Conservation (phyloP, 1,284 basidiomycete species). For the Uromyces viciae-fabae region DNA sequence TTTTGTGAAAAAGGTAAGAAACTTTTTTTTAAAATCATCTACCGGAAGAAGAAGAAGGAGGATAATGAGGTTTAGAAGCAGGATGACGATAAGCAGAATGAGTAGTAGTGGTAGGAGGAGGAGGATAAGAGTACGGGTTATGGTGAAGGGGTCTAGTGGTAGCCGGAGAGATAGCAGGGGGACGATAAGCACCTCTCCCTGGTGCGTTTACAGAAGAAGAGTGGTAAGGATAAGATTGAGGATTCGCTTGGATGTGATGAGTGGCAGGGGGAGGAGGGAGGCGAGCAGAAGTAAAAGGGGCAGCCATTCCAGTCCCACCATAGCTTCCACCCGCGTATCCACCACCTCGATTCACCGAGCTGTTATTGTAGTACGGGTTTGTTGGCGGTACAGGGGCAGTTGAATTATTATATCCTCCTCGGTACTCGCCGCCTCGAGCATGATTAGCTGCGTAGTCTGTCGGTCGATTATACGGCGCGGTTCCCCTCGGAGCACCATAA, state of each 20-base stretch:
- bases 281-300: no score
- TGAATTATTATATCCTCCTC: not conserved
- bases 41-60: no score
- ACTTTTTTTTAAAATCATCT: no score
- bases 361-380: not conserved
- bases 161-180: slow-evolving; percentile 16
- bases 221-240: not conserved
- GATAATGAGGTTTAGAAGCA: no score
- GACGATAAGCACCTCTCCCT: slow-evolving; percentile 9
- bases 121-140: not conserved
- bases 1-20: no score
- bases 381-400: not conserved
- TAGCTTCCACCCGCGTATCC: not conserved
- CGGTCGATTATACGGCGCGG: not conserved
- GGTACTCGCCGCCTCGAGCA: not conserved
- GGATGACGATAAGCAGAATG: no score
- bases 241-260: no score
- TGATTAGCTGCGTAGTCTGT: not conserved
- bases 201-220: not conserved
- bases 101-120: no score
- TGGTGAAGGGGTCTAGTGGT: slow-evolving; percentile 6
- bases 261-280: no score
- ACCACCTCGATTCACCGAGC: not conserved
- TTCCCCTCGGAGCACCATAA: not conserved
- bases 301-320: slow-evolving; percentile 30